Evolutionary conservation across 2,329 filamentous ascomycete species (phyloP).

Genomic region (Fusarium xylarioides): DNA sequence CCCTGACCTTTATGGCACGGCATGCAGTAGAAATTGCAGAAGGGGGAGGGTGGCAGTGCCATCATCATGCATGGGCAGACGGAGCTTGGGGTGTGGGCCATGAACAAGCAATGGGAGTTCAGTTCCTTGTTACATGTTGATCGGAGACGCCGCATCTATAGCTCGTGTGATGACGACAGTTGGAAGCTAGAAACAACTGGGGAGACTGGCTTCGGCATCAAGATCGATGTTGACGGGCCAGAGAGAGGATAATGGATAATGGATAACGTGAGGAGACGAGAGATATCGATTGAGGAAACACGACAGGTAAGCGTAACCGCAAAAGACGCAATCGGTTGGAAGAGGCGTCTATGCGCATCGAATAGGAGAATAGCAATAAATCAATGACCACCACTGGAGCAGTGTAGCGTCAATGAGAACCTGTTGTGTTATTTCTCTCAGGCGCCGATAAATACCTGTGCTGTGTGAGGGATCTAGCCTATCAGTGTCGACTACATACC

Average conservation of each 20-base stretch:
- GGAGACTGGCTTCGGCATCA: not conserved
- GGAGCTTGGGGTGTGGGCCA: slow-evolving; percentile 33
- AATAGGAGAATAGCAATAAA: slow-evolving; percentile 5
- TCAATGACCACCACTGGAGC: not conserved
- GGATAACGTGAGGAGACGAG: slow-evolving; percentile 11
- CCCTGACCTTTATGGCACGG: not conserved
- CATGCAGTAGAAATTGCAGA: slow-evolving; percentile 23
- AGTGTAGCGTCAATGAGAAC: not conserved
- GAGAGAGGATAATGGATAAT: not conserved
- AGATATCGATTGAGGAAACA: slow-evolving; percentile 10
- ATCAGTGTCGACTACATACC: slow-evolving; percentile 3
- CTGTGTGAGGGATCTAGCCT: not conserved
- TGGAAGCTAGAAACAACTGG: not conserved
- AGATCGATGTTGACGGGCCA: not conserved
- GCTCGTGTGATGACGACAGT: not conserved
- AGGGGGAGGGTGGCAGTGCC: slow-evolving; percentile 34
- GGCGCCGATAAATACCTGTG: not conserved
- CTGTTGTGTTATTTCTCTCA: slow-evolving; percentile 12
- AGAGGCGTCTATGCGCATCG: not conserved
- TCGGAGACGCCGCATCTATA: slow-evolving; percentile 1
- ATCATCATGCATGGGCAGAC: slow-evolving; percentile 29
- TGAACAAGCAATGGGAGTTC: slow-evolving; percentile 1
- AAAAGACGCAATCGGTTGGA: slow-evolving; percentile 4
- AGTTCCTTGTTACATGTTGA: not conserved
- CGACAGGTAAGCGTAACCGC: not conserved